Percentiles rank a stretch among this genome's conserved stretches.
Evolutionary conservation across 306 rosid genomes (phyloP).

Genomic region (Pterocarpus macrocarpus): DNA sequence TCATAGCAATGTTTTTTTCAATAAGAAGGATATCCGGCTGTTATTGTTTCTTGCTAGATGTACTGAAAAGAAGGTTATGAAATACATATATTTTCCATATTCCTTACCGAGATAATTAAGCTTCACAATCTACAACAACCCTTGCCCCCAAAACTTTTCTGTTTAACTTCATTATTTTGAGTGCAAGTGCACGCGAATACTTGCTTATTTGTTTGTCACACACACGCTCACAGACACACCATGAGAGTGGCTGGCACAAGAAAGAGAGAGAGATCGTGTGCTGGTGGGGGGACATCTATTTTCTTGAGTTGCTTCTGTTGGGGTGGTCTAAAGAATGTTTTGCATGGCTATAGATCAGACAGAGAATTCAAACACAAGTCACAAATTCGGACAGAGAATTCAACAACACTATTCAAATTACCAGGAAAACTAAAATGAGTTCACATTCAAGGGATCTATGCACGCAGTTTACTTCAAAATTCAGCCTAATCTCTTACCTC

Average conservation of each 20-base stretch:
- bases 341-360: slow-evolving; percentile 41
- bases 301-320: slow-evolving; percentile 38
- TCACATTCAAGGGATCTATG: slow-evolving; percentile 54
- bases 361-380: slow-evolving; percentile 46
- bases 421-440: slow-evolving; percentile 28
- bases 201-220: slow-evolving; percentile 7
- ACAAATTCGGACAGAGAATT: slow-evolving; percentile 37
- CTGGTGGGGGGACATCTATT: slow-evolving; percentile 55
- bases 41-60: slow-evolving; percentile 51
- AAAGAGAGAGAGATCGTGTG: slow-evolving; percentile 27
- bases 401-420: slow-evolving; percentile 25
- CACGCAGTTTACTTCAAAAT: slow-evolving; percentile 46
- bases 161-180: slow-evolving; percentile 26
- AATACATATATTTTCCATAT: slow-evolving; percentile 47
- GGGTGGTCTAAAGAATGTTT: slow-evolving; percentile 54
- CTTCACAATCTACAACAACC: slow-evolving; percentile 26
- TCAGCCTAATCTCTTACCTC: slow-evolving; percentile 26
- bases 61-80: slow-evolving; percentile 51
- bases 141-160: slow-evolving; percentile 27
- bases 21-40: slow-evolving; percentile 46
- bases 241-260: not conserved
- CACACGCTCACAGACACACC: not conserved
- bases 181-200: slow-evolving; percentile 24
- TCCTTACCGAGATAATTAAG: slow-evolving; percentile 39
- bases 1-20: slow-evolving; percentile 47